A percentile compares a stretch with the other conserved stretches of the same genome.
phyloP scores from a whole-genome alignment of 108 stramenopile genomes.

The Discostella stelligeroides region DNA sequence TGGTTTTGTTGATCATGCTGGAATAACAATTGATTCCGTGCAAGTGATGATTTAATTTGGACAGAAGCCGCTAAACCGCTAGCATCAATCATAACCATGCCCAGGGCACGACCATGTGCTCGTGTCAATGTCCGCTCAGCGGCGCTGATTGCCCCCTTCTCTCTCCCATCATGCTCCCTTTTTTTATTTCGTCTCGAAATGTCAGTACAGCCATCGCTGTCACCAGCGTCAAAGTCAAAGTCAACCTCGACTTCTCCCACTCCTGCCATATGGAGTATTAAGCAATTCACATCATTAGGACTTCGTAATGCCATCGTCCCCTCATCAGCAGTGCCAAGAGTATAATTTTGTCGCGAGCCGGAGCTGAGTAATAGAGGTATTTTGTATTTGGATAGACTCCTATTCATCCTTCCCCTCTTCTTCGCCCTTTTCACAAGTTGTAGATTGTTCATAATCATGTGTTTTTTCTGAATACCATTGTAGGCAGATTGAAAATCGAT shows the following conservation, averaged over 20 bases:
- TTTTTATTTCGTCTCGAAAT: constrained; percentile 27
- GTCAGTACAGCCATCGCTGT: constrained; percentile 7
- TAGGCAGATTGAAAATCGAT: constrained; percentile 55
- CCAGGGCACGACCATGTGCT: constrained; percentile 24
- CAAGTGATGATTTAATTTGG: too few species aligned
- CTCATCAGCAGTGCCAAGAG: constrained; percentile 48
- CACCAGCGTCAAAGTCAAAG: constrained; percentile 22
- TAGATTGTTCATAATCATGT: constrained; percentile 27
- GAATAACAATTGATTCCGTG: too few species aligned
- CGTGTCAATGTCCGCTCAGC: constrained; percentile 37
- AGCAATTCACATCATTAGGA: not conserved
- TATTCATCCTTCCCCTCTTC: constrained; percentile 9
- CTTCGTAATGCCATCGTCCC: not conserved
- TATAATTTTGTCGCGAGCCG: constrained; percentile 60
- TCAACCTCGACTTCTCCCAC: not conserved
- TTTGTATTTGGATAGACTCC: not conserved
- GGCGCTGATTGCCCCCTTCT: constrained; percentile 15
- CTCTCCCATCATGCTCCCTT: constrained; percentile 1
- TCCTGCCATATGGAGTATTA: constrained; percentile 5
- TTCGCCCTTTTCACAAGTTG: not conserved
- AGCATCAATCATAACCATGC: constrained; percentile 14
- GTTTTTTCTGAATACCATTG: constrained; percentile 49
- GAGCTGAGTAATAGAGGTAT: constrained; percentile 66
- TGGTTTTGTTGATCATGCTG: not conserved
- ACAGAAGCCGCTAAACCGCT: not conserved